Conservation (phyloP, 768 basidiomycete genomes). For the Termitomyces sp. region DNA sequence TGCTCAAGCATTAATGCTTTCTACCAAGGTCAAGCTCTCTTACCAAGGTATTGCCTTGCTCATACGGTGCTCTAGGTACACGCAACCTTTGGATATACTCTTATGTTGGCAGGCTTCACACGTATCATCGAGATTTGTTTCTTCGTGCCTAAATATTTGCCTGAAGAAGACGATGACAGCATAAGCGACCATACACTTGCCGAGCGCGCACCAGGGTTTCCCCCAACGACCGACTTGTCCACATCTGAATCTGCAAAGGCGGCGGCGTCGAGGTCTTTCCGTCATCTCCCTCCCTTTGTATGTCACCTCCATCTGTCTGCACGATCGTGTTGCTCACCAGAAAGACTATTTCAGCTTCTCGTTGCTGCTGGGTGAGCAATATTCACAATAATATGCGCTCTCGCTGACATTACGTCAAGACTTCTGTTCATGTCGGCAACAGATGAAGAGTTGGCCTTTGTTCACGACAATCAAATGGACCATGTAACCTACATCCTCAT, state of each 20-base stretch:
- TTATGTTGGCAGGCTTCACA: constrained; percentile 77
- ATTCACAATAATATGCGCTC: background rate
- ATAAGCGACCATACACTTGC: constrained; percentile 66
- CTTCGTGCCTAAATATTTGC: constrained; percentile 35
- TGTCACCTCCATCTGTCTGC: constrained; percentile 26
- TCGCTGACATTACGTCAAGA: constrained; percentile 24
- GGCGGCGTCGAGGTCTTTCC: constrained; percentile 56
- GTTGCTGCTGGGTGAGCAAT: constrained; percentile 59
- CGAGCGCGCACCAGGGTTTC: constrained; percentile 21
- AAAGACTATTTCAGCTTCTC: constrained; percentile 43
- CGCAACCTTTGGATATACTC: constrained; percentile 74
- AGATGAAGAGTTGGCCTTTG: constrained; percentile 78
- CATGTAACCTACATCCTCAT: constrained; percentile 87
- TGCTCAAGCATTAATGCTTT: constrained; percentile 77
- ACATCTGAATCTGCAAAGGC: constrained; percentile 21
- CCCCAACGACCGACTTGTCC: constrained; percentile 3
- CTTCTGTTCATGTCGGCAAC: constrained; percentile 90
- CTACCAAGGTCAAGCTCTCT: constrained; percentile 54
- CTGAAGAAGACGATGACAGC: constrained; percentile 40
- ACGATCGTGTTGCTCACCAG: constrained; percentile 1
- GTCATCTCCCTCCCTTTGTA: constrained; percentile 87
- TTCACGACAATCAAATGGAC: constrained; percentile 73
- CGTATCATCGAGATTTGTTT: constrained; percentile 86
- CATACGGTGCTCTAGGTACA: constrained; percentile 53
- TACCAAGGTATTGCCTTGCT: background rate